Evolutionary conservation across 2,329 filamentous ascomycete species (phyloP).

Genomic region (Nothopassalora personata): DNA sequence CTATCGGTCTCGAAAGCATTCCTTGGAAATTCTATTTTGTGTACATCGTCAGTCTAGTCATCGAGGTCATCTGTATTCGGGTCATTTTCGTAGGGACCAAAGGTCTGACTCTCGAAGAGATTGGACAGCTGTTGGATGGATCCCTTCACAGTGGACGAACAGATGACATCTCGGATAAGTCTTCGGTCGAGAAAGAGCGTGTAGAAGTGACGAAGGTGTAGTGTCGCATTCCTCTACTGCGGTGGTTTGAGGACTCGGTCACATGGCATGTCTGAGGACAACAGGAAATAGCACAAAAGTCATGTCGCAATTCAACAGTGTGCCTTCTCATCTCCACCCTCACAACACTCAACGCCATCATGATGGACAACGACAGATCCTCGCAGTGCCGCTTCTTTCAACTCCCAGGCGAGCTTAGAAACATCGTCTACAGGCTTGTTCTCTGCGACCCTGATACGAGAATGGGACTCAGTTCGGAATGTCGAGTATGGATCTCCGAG

Average conservation of each 20-base stretch:
- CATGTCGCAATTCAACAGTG: not conserved
- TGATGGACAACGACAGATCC: not conserved
- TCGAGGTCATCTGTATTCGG: conserved; percentile 16
- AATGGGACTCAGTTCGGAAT: not conserved
- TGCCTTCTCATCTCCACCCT: not conserved
- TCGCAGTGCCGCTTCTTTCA: not conserved
- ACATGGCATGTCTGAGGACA: not conserved
- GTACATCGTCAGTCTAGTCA: conserved; percentile 32
- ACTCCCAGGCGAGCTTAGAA: not conserved
- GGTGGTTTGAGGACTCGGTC: not conserved
- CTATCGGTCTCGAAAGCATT: conserved; percentile 36
- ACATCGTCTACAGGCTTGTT: not conserved
- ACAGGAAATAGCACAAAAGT: not conserved
- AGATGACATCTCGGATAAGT: not conserved
- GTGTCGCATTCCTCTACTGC: no score
- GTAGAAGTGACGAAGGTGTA: not conserved
- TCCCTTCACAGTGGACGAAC: not conserved
- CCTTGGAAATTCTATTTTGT: conserved; percentile 41
- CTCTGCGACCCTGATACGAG: not conserved
- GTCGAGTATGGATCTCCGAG: not conserved
- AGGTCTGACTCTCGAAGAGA: conserved; percentile 37
- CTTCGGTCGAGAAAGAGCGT: not conserved
- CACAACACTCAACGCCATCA: not conserved
- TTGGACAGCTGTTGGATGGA: conserved; percentile 39
- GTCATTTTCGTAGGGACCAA: conserved; percentile 2